Conservation (phyloP, 2,329 filamentous ascomycete species). For the Chaetoscypha palmicola region DNA sequence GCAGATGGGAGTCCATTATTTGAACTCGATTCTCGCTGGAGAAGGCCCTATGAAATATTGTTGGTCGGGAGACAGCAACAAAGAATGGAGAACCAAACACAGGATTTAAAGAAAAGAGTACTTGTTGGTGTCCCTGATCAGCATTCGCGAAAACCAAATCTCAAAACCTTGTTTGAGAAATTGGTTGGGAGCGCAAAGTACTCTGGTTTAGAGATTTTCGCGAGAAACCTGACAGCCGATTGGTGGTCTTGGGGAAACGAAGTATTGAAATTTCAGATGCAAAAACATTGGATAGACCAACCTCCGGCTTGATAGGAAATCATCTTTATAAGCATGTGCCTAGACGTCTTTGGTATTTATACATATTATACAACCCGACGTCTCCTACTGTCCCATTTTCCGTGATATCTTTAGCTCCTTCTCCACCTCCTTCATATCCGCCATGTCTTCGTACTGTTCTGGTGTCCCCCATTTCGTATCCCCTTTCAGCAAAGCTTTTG, state of each 20-base stretch:
- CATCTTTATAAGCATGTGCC: too few relatives aligned
- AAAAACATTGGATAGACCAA: slow-evolving; percentile 37
- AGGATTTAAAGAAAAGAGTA: slow-evolving; percentile 43
- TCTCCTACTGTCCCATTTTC: neutral
- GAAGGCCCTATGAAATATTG: slow-evolving; percentile 71
- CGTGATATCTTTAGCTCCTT: slow-evolving; percentile 25
- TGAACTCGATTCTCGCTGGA: slow-evolving; percentile 52
- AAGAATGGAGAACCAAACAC: neutral
- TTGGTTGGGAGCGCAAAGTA: slow-evolving; percentile 44
- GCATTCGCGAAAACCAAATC: slow-evolving; percentile 71
- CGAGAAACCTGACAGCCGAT: slow-evolving; percentile 62
- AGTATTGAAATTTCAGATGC: slow-evolving; percentile 60
- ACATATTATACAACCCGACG: slow-evolving; percentile 21
- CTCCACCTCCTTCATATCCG: slow-evolving; percentile 28
- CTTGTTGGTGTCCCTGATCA: slow-evolving; percentile 66
- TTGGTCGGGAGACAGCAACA: slow-evolving; percentile 42
- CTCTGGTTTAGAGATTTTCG: slow-evolving; percentile 67
- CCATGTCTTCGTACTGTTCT: slow-evolving; percentile 39
- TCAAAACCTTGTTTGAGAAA: slow-evolving; percentile 53
- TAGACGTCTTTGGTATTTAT: slow-evolving; percentile 11
- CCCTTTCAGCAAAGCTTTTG: slow-evolving; percentile 53
- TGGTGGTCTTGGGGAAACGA: slow-evolving; percentile 80
- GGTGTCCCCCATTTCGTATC: slow-evolving; percentile 50
- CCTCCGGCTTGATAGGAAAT: too few relatives aligned
- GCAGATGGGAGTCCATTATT: slow-evolving; percentile 56